Evolutionary conservation across 805 yeast species (phyloP).

Genomic region (Kazachstania bromeliacearum): DNA sequence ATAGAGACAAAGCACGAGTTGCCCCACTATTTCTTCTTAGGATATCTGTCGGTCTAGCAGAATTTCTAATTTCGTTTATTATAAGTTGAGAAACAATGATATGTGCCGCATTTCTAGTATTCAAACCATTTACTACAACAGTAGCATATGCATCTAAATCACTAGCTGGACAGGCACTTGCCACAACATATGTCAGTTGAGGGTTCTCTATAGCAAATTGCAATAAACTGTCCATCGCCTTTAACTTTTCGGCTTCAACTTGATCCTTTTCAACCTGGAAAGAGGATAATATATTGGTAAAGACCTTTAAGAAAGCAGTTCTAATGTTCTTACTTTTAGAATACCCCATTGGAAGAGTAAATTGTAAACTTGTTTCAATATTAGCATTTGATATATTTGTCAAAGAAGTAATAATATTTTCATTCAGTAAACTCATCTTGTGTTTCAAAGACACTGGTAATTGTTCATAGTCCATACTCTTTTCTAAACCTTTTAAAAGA

Average conservation of each 20-base stretch:
- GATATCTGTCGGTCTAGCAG: constrained; percentile 59
- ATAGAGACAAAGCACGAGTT: constrained; percentile 62
- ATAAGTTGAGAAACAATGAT: constrained; percentile 47
- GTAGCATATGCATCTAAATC: constrained; percentile 67
- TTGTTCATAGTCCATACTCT: constrained; percentile 28
- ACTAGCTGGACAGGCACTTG: constrained; percentile 52
- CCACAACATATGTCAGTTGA: constrained; percentile 42
- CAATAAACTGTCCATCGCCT: constrained; percentile 26
- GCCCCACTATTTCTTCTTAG: constrained; percentile 76
- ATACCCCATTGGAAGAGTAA: constrained; percentile 70
- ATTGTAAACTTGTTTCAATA: constrained; percentile 65
- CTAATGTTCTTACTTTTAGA: constrained; percentile 58
- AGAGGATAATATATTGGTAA: constrained; percentile 49
- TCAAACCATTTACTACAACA: constrained; percentile 49
- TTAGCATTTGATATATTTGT: constrained; percentile 65
- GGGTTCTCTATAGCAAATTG: constrained; percentile 30
- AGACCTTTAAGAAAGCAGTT: constrained; percentile 67
- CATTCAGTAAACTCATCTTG: constrained; percentile 47
- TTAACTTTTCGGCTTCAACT: constrained; percentile 21
- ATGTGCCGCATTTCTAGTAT: constrained; percentile 34
- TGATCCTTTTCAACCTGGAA: constrained; percentile 21
- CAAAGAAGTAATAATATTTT: constrained; percentile 54
- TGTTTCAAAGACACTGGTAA: constrained; percentile 37
- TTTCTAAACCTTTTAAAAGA: constrained; percentile 37
- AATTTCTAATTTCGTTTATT: constrained; percentile 50